Base-by-base conservation (phyloP, 140 eudicot genomes). In the Anethum foeniculum region DNA sequence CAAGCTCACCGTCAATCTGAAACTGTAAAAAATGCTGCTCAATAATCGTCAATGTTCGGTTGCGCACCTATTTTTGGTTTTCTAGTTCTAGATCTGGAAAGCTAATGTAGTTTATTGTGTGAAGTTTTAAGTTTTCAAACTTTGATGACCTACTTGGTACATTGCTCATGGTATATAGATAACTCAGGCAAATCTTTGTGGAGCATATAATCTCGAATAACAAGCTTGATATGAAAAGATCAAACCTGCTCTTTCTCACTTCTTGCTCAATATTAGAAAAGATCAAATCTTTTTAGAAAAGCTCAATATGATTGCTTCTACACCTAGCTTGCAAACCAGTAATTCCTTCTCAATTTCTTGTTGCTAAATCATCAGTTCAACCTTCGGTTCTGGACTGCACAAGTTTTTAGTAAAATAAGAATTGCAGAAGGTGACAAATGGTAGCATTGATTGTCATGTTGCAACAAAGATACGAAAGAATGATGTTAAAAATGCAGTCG, bases 121-220 rank as follows among this genome's bases (percentile, higher is more conserved):
- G 43, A 67, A 67, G 43, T 67, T 67, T 30, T 15, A 67, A 4
- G 16, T 67, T 67, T 65, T 14, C 73, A 65, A 28, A 65, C 41
- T 65, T 14, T 67, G 30, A 67, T 67, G 74, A 32, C 43, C 74
- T 67, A 30, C 4, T 15, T 14, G 74, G 74, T 67, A 67, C 74
- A 67, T 67, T 67, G 74, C n/a, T 16, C 74, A 67, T 67, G 74
- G 74, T 67, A 67, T 67, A 67, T 67, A 67, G 23, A 67, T 67
- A 67, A 67, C 10, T 32, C 43, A 32, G 43, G 43, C 5, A 5
- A 28, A 67, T 67, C 74, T 67, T 32, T 67, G 43, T 67, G n/a
- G 74, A 39, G 74, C 41, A 28, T 30, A 14, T 30, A 25, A 65
- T 65, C 39, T 65, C 39, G 4, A 64, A 65, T 67, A 32, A 15